Base-by-base conservation (phyloP, 768 basidiomycete genomes). In the Collybia nuda region DNA sequence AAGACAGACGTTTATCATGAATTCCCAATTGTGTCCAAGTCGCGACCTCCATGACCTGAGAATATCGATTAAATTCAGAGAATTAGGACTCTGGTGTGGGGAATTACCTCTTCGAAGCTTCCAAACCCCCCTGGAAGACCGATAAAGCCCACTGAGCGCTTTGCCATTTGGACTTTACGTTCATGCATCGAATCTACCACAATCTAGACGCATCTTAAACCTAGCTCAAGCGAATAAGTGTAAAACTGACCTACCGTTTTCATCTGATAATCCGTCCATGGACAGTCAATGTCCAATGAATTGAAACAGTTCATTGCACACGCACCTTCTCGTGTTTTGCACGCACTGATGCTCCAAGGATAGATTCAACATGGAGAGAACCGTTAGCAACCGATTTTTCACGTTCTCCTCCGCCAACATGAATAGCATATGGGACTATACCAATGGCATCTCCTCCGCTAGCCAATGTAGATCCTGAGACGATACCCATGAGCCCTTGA, bases 21-120 rank as follows among this genome's bases (percentile, higher is more conserved):
- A 95, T 87, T 17, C 88, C 88, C 5, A 97, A 66, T 62, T 98
- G 96, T 17, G 90, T 90, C 96, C 96, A 99, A 0, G 95, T 97
- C 12, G 86, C 81, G 54, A 91, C 94, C 68, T 98, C 96, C 23
- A 97, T 67, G n/a, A 92, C 70, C 88, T 92, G 56, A 37, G 19
- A 43, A 14, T 4, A 19, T 14, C 36, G 11, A 11, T 17, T 24
- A 4, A 46, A 15, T 17, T 43, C 9, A 11, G 5, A 39, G 24
- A 40, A 38, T 38, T 29, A 23, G 40, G 8, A 14, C 11, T 8
- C 39, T 37, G 26, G 51, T 60, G 35, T 18, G 50, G 47, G 40
- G 28, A 17, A 65, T 52, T 24, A 86, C 90, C 79, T 98, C 96
- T 69, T 99, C 97, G 55, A 93, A 91, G 0, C 95, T 98, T 8